Evolutionary conservation across 768 basidiomycete species (phyloP).

Genomic region (Cubamyces sp.): DNA sequence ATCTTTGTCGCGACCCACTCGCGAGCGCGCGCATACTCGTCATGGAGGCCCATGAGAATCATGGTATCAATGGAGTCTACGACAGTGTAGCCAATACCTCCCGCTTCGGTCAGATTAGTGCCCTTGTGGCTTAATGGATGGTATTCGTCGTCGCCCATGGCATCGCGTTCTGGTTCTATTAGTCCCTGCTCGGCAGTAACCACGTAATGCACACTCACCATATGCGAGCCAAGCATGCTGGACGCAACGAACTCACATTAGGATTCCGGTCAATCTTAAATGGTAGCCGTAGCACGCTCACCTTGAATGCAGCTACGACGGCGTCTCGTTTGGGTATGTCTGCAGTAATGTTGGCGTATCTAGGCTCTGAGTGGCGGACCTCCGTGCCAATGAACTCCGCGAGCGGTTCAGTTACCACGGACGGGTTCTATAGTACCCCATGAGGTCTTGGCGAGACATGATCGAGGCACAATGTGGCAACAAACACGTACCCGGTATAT

Average conservation of each 20-base stretch:
- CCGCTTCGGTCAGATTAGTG: constrained; percentile 75
- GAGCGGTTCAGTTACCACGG: constrained; percentile 11
- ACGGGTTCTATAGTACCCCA: constrained; percentile 9
- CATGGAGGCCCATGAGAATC: constrained; percentile 79
- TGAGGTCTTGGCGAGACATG: not conserved
- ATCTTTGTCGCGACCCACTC: constrained; percentile 75
- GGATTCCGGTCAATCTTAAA: not conserved
- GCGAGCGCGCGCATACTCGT: constrained; percentile 78
- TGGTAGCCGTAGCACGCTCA: constrained; percentile 39
- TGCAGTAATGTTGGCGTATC: constrained; percentile 44
- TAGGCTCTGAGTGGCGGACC: not conserved
- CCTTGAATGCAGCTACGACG: constrained; percentile 79
- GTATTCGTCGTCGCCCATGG: constrained; percentile 92
- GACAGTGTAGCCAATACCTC: constrained; percentile 87
- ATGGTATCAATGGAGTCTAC: constrained; percentile 88
- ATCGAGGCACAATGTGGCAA: not conserved
- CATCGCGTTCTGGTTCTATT: constrained; percentile 68
- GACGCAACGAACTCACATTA: constrained; percentile 19
- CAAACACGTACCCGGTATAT: constrained; percentile 21
- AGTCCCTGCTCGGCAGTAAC: constrained; percentile 21
- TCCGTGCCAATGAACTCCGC: constrained; percentile 29
- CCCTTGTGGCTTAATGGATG: constrained; percentile 80
- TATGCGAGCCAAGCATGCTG: constrained; percentile 89
- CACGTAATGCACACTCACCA: constrained; percentile 49
- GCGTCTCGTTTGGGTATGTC: constrained; percentile 71